phyloP scores from a whole-genome alignment of 192 early-diverging fungal species.

The Chytriomyces sp. region DNA sequence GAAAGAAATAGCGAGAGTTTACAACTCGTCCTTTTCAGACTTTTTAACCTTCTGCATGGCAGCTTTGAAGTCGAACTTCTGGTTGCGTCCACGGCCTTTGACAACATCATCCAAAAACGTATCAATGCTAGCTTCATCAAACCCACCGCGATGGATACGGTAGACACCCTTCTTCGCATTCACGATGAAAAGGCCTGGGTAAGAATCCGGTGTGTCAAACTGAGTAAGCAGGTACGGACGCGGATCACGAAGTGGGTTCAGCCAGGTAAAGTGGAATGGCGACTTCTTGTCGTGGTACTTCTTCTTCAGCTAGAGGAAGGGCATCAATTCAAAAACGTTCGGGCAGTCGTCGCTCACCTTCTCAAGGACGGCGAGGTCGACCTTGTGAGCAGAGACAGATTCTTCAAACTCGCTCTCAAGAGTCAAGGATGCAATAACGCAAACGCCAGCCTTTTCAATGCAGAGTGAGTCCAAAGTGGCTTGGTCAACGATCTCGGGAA shows the following conservation, averaged over 20 bases:
- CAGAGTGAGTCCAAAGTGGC: constrained; percentile 53
- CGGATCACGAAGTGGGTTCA: constrained; percentile 36
- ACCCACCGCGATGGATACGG: constrained; percentile 45
- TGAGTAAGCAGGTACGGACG: constrained; percentile 46
- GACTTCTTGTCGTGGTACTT: constrained; percentile 37
- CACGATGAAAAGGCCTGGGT: constrained; percentile 46
- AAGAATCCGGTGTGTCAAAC: constrained; percentile 50
- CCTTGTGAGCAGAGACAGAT: constrained; percentile 36
- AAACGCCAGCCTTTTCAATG: constrained; percentile 40
- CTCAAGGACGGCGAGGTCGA: constrained; percentile 34
- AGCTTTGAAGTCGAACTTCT: constrained; percentile 34
- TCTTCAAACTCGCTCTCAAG: constrained; percentile 49
- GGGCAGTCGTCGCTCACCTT: background rate
- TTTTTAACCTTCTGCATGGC: constrained; percentile 33
- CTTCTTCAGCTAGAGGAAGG: constrained; percentile 36
- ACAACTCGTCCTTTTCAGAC: constrained; percentile 41
- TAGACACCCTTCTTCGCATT: constrained; percentile 51
- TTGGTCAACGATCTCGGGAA: constrained; percentile 55
- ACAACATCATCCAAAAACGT: constrained; percentile 48
- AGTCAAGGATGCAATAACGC: constrained; percentile 53
- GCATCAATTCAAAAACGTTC: background rate
- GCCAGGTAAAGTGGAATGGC: constrained; percentile 42
- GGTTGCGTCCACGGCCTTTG: constrained; percentile 42
- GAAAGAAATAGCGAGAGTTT: background rate
- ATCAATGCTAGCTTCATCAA: constrained; percentile 44